Base-by-base conservation (phyloP, 495 filamentous ascomycete genomes). In the Penicillium paradoxum region DNA sequence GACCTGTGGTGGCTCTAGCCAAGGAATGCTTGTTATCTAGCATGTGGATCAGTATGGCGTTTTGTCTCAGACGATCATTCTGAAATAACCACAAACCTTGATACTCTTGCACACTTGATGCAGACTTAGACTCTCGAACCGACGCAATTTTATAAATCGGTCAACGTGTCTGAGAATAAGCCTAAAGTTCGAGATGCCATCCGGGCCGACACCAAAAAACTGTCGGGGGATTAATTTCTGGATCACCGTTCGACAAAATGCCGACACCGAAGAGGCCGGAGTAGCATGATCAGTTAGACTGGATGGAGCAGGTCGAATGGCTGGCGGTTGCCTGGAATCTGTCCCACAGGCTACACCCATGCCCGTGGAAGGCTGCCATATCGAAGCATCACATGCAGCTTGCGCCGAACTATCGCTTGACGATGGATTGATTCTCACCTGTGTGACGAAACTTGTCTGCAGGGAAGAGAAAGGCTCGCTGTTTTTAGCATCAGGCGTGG, bases 161-260 rank as follows among this genome's bases (percentile, higher is more conserved):
- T 96, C 81, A 38, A 97, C 78, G 45, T 85, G 80, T 41, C 72
- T 71, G 54, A 89, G 72, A 34, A 96, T 73, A 2, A 69, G 58
- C 8, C 57, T 59, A 54, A 77, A 75, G 68, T 97, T 96, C 9
- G 76, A 64, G 13, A 58, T 56, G 25, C 80, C 78, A 1, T 66
- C 68, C 3, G 69, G 49, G 0, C 78, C 81, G 32, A 55, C 57
- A 1, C 92, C 93, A 79, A 86, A 96, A 51, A 95, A 89, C 9
- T 73, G 81, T 9, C 71, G 68, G 1, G 93, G 91, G 27, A 98
- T 79, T n/a, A 96, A 68, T 37, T 79, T 87, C 10, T 71, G 72
- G 5, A 97, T 58, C 3, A 87, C 83, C 7, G 90, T 85, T 47
- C 87, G 84, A 62, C 91, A 96, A 62, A 95, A 97, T 3, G 92